Base-by-base conservation (phyloP, 371 early-diverging fungal genomes). In the Saksenaea vasiformis region DNA sequence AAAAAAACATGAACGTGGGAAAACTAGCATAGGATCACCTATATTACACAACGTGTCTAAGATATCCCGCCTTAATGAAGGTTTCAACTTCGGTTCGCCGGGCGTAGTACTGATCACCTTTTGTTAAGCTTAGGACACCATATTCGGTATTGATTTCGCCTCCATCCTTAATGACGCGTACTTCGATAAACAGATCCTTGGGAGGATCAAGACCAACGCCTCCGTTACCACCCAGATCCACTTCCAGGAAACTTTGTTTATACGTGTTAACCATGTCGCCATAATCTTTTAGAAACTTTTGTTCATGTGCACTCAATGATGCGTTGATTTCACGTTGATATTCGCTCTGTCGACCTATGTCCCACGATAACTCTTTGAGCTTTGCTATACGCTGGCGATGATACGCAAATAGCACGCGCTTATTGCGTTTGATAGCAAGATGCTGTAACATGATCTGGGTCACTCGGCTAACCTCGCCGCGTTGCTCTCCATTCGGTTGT, bases 401-500 rank as follows among this genome's bases (percentile, higher is more conserved):
- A 69, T 97, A 97, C 2, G 94, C 94, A 70, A 96, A 87, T n/a
- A 97, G 75, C 14, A 91, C 87, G 2, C 95, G 91, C 57, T 95
- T 95, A 84, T 92, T 93, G 34, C 95, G 83, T 54, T 84, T 82
- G 22, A 91, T 69, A 13, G 85, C 71, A 19, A 82, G 71, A 54
- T 85, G 78, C 53, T 87, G 82, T 36, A 93, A 70, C 67, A 83
- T 71, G n/a, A 78, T 60, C 54, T 70, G 68, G 37, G 76, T 64
- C 55, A 82, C 61, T 37, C 73, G 72, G 56, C 78, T 73, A 28
- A 54, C 54, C 53, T 24, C 58, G 22, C 22, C 47, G 19, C 61
- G 66, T 54, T 47, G 7, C 27, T 47, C 19, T 5, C 51, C 51
- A 47, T 47, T 22, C 8, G 51, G 51, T 11, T 47, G 51, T 47